Evolutionary conservation across 495 filamentous ascomycete species (phyloP).

Genomic region (Podospora conica): DNA sequence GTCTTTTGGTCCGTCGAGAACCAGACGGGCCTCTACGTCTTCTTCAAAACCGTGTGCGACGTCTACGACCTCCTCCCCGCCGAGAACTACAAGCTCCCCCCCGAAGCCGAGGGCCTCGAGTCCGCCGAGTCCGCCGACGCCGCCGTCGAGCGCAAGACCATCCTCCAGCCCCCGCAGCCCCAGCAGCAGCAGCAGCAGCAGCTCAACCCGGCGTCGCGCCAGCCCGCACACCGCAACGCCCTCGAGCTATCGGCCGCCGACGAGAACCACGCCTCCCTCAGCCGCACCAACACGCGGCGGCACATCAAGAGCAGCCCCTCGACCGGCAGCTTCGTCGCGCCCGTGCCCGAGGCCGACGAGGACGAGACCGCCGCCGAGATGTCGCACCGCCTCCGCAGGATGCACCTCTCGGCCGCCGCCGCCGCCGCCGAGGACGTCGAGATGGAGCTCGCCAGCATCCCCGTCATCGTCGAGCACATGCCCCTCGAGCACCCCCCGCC

Average conservation of each 20-base stretch:
- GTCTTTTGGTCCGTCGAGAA: slow-evolving; percentile 97
- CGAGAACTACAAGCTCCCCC: slow-evolving; percentile 91
- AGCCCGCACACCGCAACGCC: background rate
- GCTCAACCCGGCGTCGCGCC: slow-evolving; percentile 25
- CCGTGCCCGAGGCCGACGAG: slow-evolving; percentile 66
- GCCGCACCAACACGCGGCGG: slow-evolving; percentile 60
- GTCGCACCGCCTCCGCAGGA: slow-evolving; percentile 30
- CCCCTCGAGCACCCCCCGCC: slow-evolving; percentile 19
- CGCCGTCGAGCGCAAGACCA: slow-evolving; percentile 25
- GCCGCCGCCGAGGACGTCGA: slow-evolving; percentile 36
- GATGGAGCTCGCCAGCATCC: slow-evolving; percentile 34
- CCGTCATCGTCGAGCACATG: slow-evolving; percentile 39
- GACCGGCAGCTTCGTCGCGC: slow-evolving; percentile 64
- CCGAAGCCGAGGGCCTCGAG: slow-evolving; percentile 79
- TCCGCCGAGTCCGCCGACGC: slow-evolving; percentile 14
- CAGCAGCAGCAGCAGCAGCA: slow-evolving; percentile 20
- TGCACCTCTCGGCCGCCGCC: slow-evolving; percentile 29
- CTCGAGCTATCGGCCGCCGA: background rate
- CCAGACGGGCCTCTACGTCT: slow-evolving; percentile 78
- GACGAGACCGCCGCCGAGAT: slow-evolving; percentile 44
- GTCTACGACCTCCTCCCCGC: slow-evolving; percentile 79
- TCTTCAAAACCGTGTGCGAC: slow-evolving; percentile 97
- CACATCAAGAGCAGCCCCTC: slow-evolving; percentile 69
- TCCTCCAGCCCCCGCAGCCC: slow-evolving; percentile 20
- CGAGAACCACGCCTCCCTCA: background rate